Evolutionary conservation across 2,329 filamentous ascomycete species (phyloP), one percentile per base, ranked within the genome.

Genomic region (Talaromyces sp.): DNA sequence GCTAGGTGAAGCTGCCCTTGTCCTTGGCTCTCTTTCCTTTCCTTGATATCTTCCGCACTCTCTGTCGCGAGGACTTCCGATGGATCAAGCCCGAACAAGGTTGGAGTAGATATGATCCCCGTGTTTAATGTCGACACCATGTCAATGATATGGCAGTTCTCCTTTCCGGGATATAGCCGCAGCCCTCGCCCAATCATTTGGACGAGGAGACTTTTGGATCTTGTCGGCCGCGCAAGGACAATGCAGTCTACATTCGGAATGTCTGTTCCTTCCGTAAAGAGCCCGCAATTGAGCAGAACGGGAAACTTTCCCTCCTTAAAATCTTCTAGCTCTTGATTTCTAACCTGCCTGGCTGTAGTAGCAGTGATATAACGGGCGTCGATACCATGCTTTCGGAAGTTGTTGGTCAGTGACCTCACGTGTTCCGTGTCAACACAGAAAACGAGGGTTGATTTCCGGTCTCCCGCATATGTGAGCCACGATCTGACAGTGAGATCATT

Each of bases 151-250:
- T 98, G 95, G 68, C 95, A 99, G 70, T 98, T 86, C 44, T 87
- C 79, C 75, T 99, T 99, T 12, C 85, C 89, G 0, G 87, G 81
- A 72, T 91, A 84, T 44, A 97, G 78, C 50, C 95, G 87, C 86
- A 99, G 90, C 4, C 95, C 95, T 68, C 95, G 85, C 0, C 95
- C 95, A 64, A 99, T 96, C 95, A 99, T 99, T 76, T 99, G 95
- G 0, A 98, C 87, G 1, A 99, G 85, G 2, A 99, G 80, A 68
- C 97, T 98, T n/a, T 90, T 87, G 16, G 95, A 98, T 67, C 89
- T 88, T 1, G 95, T 99, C 0, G 95, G 95, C 28, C 95, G 83
- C 3, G 90, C 92, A 8, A 99, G 83, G 8, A 99, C 73, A 28
- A 99, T 86, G 71, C 95, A 98, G 78, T 99, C 95, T 66, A 99